phyloP scores from a whole-genome alignment of 1,284 basidiomycete species.

The Mycena sp. region DNA sequence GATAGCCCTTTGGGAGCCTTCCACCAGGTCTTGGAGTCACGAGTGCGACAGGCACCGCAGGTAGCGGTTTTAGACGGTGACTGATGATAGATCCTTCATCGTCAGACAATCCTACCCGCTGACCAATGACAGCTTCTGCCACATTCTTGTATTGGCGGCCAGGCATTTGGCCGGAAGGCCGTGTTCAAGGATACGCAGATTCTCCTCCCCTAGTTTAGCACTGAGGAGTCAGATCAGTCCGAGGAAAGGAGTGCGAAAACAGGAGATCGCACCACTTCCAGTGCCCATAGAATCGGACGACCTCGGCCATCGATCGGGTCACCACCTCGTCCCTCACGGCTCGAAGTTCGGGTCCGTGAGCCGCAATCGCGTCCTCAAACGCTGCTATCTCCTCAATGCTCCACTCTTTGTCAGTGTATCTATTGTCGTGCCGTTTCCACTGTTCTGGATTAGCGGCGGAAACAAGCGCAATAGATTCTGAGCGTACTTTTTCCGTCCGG shows the following conservation, averaged over 20 bases:
- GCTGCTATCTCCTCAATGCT: conserved; percentile 72
- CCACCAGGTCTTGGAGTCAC: conserved; percentile 85
- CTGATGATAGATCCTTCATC: conserved; percentile 81
- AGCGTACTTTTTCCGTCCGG: conserved; percentile 66
- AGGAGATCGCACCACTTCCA: conserved; percentile 79
- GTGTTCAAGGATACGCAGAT: conserved; percentile 58
- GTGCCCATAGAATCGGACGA: conserved; percentile 84
- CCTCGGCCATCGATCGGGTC: conserved; percentile 75
- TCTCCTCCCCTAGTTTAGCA: conserved; percentile 72
- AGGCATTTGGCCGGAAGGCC: conserved; percentile 52
- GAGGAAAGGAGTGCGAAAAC: conserved; percentile 1
- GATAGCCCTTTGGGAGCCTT: conserved; percentile 83
- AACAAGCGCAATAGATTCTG: neutral
- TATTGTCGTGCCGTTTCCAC: conserved; percentile 79
- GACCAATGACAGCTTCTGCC: conserved; percentile 48
- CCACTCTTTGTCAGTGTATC: conserved; percentile 79
- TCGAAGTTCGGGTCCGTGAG: conserved; percentile 81
- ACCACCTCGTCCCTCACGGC: conserved; percentile 80
- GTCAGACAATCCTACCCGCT: conserved; percentile 61
- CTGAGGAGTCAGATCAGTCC: conserved; percentile 47
- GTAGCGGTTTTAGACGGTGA: conserved; percentile 59
- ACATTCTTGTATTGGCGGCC: conserved; percentile 52
- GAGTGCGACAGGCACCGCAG: conserved; percentile 83
- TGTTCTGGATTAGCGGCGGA: conserved; percentile 38
- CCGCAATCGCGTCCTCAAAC: conserved; percentile 79